phyloP scores from a whole-genome alignment of 768 basidiomycete genomes.

The Leccinum sublutescens region DNA sequence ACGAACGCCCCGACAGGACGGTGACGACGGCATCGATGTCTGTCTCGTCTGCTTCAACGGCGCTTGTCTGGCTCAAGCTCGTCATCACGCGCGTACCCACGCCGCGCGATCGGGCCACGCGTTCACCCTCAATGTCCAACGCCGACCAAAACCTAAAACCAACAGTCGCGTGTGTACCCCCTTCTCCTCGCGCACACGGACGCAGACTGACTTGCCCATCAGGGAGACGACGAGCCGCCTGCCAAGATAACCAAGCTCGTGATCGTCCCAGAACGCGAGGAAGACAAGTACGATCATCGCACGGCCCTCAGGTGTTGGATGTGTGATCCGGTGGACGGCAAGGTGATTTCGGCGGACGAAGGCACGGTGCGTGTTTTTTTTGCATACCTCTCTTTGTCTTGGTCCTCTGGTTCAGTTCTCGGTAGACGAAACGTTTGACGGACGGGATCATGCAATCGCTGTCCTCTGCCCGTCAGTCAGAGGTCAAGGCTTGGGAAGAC shows the following conservation, averaged over 20 bases:
- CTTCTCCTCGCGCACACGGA: not conserved
- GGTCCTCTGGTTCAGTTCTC: not conserved
- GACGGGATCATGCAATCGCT: constrained; percentile 75
- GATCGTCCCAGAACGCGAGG: constrained; percentile 81
- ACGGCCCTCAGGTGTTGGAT: constrained; percentile 75
- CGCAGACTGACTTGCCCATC: not conserved
- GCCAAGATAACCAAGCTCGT: constrained; percentile 88
- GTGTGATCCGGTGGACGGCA: constrained; percentile 55
- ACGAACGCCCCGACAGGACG: constrained; percentile 49
- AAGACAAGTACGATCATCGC: constrained; percentile 77
- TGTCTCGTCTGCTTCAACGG: constrained; percentile 96
- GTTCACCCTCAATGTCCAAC: constrained; percentile 78
- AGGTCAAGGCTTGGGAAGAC: constrained; percentile 98
- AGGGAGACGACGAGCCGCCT: constrained; percentile 82
- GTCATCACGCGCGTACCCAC: constrained; percentile 78
- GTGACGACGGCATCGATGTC: constrained; percentile 75
- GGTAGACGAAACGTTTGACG: constrained; percentile 53
- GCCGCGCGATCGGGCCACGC: constrained; percentile 67
- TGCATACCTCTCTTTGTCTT: not conserved
- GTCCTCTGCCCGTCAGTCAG: constrained; percentile 88
- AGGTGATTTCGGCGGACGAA: constrained; percentile 40
- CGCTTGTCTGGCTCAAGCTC: constrained; percentile 61
- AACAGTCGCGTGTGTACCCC: constrained; percentile 57
- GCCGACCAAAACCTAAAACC: constrained; percentile 58
- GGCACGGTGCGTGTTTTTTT: constrained; percentile 30